Evolutionary conservation across 108 stramenopile genomes (phyloP).

Genomic region (Schizochytrium sp.): DNA sequence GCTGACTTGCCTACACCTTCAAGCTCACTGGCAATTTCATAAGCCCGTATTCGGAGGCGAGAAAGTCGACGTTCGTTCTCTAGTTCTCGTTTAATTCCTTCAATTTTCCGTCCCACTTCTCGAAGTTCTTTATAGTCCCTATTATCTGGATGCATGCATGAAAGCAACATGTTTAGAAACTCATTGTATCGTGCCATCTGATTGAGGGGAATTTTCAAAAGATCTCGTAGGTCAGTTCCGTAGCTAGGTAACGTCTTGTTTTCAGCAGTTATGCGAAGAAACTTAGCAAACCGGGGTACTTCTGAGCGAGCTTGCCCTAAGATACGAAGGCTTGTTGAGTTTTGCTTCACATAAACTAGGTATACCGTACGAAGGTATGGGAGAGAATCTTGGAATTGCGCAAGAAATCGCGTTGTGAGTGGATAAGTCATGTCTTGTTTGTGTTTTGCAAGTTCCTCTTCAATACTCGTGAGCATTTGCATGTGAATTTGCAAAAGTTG

Average conservation of each 20-base stretch:
- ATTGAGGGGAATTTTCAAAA: slow-evolving; percentile 44
- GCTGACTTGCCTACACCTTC: slow-evolving; percentile 11
- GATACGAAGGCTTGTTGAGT: slow-evolving; percentile 6
- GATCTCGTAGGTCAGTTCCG: slow-evolving; percentile 43
- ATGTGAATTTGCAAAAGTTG: slow-evolving; percentile 16
- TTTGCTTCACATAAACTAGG: slow-evolving; percentile 46
- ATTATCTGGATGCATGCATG: slow-evolving; percentile 54
- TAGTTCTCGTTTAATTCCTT: neutral
- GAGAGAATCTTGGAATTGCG: neutral
- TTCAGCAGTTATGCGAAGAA: slow-evolving; percentile 42
- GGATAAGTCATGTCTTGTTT: neutral
- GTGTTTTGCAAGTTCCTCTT: slow-evolving; percentile 7
- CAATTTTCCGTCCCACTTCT: neutral
- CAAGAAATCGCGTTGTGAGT: neutral
- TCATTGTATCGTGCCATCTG: slow-evolving; percentile 57
- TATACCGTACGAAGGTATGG: neutral
- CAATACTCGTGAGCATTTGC: slow-evolving; percentile 19
- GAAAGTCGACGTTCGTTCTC: slow-evolving; percentile 14
- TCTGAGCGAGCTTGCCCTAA: neutral
- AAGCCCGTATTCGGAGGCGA: slow-evolving; percentile 30
- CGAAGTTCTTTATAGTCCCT: neutral
- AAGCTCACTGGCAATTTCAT: slow-evolving; percentile 26
- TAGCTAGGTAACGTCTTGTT: slow-evolving; percentile 55
- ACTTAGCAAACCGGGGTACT: neutral
- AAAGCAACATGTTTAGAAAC: slow-evolving; percentile 56